phyloP scores from a whole-genome alignment of 2,329 filamentous ascomycete species.

The Pyrenophora teres region DNA sequence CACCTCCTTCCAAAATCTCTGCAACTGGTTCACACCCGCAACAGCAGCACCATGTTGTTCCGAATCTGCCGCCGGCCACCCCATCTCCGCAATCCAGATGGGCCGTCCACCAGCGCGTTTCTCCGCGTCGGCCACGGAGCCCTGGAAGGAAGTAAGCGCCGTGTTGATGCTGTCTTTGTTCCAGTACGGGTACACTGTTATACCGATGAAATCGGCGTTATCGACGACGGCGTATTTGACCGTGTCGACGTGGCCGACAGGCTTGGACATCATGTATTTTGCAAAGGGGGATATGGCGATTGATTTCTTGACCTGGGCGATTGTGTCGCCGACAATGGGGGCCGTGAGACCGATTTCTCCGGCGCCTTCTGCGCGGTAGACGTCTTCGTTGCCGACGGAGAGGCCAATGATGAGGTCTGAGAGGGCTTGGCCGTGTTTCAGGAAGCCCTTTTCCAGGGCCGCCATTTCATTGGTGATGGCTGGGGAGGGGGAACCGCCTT shows the following conservation, averaged over 20 bases:
- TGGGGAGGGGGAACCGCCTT: slow-evolving; percentile 48
- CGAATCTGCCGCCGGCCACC: slow-evolving; percentile 35
- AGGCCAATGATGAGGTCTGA: slow-evolving; percentile 49
- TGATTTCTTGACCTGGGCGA: slow-evolving; percentile 35
- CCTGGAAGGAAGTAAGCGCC: slow-evolving; percentile 46
- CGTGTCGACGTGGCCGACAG: slow-evolving; percentile 48
- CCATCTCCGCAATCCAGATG: slow-evolving; percentile 45
- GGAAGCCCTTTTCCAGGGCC: slow-evolving; percentile 38
- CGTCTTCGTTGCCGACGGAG: slow-evolving; percentile 44
- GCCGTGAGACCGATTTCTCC: slow-evolving; percentile 67
- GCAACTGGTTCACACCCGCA: slow-evolving; percentile 28
- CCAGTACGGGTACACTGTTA: slow-evolving; percentile 44
- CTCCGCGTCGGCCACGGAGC: slow-evolving; percentile 26
- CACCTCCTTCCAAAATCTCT: slow-evolving; percentile 38
- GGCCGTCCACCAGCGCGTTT: slow-evolving; percentile 25
- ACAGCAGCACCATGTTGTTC: slow-evolving; percentile 13
- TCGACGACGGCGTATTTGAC: slow-evolving; percentile 29
- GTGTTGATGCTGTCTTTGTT: slow-evolving; percentile 36
- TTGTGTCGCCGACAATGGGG: slow-evolving; percentile 65
- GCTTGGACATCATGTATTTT: slow-evolving; percentile 45
- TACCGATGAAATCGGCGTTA: slow-evolving; percentile 40
- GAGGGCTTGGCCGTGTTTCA: slow-evolving; percentile 55
- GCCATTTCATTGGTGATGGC: slow-evolving; percentile 33
- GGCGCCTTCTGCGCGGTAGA: slow-evolving; percentile 62
- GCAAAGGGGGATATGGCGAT: slow-evolving; percentile 65